These are phyloP conservation scores for Sordariomycetes sp. DNA, from an alignment of 2,329 filamentous ascomycete genomes.

Conservation along the genomic window DNA sequence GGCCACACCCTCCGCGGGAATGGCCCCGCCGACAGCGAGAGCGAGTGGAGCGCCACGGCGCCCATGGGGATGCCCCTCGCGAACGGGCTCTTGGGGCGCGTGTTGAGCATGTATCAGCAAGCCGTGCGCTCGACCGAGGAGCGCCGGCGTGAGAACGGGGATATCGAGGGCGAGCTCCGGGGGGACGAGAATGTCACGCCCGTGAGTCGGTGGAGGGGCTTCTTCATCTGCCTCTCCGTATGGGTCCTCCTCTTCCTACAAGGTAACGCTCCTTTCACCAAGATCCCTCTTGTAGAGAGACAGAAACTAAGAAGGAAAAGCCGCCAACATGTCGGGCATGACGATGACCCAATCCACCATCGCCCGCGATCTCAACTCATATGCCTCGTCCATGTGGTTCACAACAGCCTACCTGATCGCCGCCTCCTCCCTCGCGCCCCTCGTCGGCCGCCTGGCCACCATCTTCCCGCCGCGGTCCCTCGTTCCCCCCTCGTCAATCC, in stretches of 20 bases:
- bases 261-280: conserved; percentile 24
- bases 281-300: background rate
- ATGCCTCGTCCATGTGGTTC: conserved; percentile 68
- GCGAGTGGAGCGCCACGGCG: background rate
- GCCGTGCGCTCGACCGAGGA: background rate
- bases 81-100: background rate
- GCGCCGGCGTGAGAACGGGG: background rate
- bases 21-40: background rate
- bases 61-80: background rate
- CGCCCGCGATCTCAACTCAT: conserved; percentile 63
- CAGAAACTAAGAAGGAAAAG: conserved; percentile 15
- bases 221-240: background rate
- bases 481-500: conserved; percentile 48
- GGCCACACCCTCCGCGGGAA: background rate
- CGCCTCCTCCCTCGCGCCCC: conserved; percentile 53
- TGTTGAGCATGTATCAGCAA: background rate
- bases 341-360: conserved; percentile 72
- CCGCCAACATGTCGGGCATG: conserved; percentile 67
- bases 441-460: conserved; percentile 61
- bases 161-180: background rate
- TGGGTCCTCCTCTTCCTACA: conserved; percentile 48
- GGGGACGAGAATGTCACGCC: background rate
- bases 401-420: conserved; percentile 62
- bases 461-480: conserved; percentile 62
- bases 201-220: background rate